Conservation (phyloP, 352 stramenopile genomes). For the Pythium volutum region DNA sequence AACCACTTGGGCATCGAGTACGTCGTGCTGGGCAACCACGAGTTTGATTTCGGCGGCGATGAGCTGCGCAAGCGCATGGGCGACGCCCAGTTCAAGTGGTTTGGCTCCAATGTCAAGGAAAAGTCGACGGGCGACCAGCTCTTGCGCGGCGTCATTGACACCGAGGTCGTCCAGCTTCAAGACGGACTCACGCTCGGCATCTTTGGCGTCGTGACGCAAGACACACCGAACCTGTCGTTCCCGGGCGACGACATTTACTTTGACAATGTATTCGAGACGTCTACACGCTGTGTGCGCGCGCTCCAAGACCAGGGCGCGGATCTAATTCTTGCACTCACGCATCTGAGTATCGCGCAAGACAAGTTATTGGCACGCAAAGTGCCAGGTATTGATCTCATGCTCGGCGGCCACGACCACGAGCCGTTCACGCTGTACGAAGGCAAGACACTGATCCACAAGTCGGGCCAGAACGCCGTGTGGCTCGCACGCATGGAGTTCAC, state of each 20-base stretch:
- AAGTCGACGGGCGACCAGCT: slow-evolving; percentile 24
- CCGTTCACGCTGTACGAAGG: slow-evolving; percentile 80
- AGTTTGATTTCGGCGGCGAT: slow-evolving; percentile 70
- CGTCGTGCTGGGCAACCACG: slow-evolving; percentile 76
- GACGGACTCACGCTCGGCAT: slow-evolving; percentile 59
- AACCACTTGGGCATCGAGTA: slow-evolving; percentile 73
- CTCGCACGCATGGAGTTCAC: slow-evolving; percentile 77
- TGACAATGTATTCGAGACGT: slow-evolving; percentile 43
- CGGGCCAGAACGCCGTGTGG: slow-evolving; percentile 86
- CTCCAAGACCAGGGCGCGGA: slow-evolving; percentile 66
- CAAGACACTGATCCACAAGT: slow-evolving; percentile 89
- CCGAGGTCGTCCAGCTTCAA: slow-evolving; percentile 39
- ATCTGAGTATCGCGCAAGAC: slow-evolving; percentile 79
- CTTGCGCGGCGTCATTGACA: slow-evolving; percentile 35
- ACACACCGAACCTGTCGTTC: slow-evolving; percentile 44
- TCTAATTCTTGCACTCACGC: slow-evolving; percentile 84
- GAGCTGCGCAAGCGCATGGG: slow-evolving; percentile 51
- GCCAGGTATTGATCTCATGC: slow-evolving; percentile 77
- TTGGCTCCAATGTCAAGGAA: slow-evolving; percentile 68
- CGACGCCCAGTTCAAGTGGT: slow-evolving; percentile 66
- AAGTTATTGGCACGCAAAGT: slow-evolving; percentile 56
- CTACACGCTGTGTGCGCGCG: slow-evolving; percentile 52
- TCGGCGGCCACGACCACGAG: slow-evolving; percentile 92
- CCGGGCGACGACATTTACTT: slow-evolving; percentile 46
- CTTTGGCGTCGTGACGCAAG: slow-evolving; percentile 69